A percentile compares a stretch with the other conserved stretches of the same genome.
These are phyloP conservation scores for Patellaria atrata DNA, from an alignment of 495 filamentous ascomycete species.

Conservation along the genomic window DNA sequence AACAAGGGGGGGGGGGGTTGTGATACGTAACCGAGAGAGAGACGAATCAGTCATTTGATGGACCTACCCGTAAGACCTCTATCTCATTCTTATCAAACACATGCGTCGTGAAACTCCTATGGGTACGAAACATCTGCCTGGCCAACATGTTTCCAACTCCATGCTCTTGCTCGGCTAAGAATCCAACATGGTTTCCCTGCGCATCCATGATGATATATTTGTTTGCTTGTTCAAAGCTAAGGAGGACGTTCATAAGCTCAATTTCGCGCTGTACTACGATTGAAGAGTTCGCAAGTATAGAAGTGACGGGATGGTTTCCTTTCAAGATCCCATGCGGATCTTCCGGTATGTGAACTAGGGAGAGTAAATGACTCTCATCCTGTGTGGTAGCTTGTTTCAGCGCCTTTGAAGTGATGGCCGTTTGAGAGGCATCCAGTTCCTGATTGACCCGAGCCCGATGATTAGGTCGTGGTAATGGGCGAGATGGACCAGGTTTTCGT, in stretches of 20 bases:
- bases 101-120: conserved; percentile 55
- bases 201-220: conserved; percentile 59
- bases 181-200: conserved; percentile 52
- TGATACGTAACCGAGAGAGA: background rate
- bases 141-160: conserved; percentile 43
- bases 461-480: too few relatives aligned
- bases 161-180: conserved; percentile 52
- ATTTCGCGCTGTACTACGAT: conserved; percentile 52
- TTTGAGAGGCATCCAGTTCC: conserved; percentile 2
- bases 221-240: conserved; percentile 63
- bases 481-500: too few relatives aligned
- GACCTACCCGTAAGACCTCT: conserved; percentile 45
- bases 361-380: conserved; percentile 21
- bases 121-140: conserved; percentile 50
- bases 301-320: conserved; percentile 43
- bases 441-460: too few relatives aligned
- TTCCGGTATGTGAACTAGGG: conserved; percentile 42
- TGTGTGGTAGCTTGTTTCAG: conserved; percentile 2
- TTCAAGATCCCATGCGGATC: conserved; percentile 48
- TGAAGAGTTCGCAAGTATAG: conserved; percentile 45
- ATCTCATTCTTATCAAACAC: conserved; percentile 52
- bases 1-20: background rate
- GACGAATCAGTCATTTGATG: too few relatives aligned
- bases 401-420: conserved; percentile 5
- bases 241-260: conserved; percentile 56